A percentile compares a stretch with the other conserved stretches of the same genome.
Conservation (phyloP, 2,329 filamentous ascomycete species). For the Lecanoromycetidae sp. region DNA sequence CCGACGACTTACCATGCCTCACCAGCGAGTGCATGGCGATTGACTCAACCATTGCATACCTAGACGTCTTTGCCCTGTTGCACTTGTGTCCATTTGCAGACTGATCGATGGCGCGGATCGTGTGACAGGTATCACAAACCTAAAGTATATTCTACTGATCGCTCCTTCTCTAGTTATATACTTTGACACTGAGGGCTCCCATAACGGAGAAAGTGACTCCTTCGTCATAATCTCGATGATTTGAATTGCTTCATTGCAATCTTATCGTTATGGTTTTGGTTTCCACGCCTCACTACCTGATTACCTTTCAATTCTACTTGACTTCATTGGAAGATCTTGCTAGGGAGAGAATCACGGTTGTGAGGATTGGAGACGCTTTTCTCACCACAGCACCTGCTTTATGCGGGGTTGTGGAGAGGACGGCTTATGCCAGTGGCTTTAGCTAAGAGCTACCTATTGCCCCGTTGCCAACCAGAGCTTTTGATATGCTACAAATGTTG, state of each 20-base stretch:
- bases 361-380: conserved; percentile 11
- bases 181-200: conserved; percentile 2
- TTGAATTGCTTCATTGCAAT: background rate
- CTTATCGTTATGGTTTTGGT: background rate
- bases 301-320: background rate
- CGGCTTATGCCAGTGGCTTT: too few relatives aligned
- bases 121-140: background rate
- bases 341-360: too few relatives aligned
- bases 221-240: background rate
- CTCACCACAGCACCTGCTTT: conserved; percentile 14
- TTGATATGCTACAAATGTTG: background rate
- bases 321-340: background rate
- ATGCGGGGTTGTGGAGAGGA: conserved; percentile 14
- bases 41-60: background rate
- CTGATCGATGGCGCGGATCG: background rate
- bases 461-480: too few relatives aligned
- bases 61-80: background rate
- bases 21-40: background rate
- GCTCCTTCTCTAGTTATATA: background rate
- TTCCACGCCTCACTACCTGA: background rate
- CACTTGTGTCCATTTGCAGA: too few relatives aligned
- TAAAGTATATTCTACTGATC: background rate
- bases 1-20: background rate
- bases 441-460: too few relatives aligned
- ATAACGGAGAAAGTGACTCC: background rate